A percentile compares a stretch with the other conserved stretches of the same genome.
Evolutionary conservation across 371 early-diverging fungal species (phyloP).

Genomic region (Lichtheimia hyalospora): DNA sequence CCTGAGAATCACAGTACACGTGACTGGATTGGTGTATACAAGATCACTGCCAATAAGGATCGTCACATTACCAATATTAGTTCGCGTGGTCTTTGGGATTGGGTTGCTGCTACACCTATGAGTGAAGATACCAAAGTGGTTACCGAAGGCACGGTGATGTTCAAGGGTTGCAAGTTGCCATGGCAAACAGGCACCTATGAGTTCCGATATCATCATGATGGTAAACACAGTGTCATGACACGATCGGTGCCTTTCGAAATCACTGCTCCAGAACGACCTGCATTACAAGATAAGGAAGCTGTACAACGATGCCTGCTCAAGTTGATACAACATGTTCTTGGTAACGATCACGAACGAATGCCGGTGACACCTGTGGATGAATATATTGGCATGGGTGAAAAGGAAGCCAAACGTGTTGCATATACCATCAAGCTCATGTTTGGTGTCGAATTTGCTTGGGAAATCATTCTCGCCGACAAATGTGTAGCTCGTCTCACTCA

Average conservation of each 20-base stretch:
- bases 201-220: conserved; percentile 86
- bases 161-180: conserved; percentile 67
- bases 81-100: conserved; percentile 71
- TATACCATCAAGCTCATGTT: conserved; percentile 78
- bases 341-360: conserved; percentile 52
- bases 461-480: conserved; percentile 68
- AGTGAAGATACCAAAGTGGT: conserved; percentile 16
- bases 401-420: conserved; percentile 73
- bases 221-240: conserved; percentile 83
- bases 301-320: conserved; percentile 29
- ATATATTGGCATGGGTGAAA: conserved; percentile 65
- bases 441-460: conserved; percentile 87
- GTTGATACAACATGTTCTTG: conserved; percentile 36
- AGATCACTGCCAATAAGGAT: conserved; percentile 69
- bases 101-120: conserved; percentile 16
- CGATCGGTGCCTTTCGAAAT: conserved; percentile 80
- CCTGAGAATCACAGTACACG: conserved; percentile 66
- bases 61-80: conserved; percentile 71
- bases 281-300: conserved; percentile 12
- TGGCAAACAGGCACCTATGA: conserved; percentile 89
- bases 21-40: conserved; percentile 95
- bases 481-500: conserved; percentile 46
- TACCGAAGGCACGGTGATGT: conserved; percentile 47
- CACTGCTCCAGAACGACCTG: conserved; percentile 11
- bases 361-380: conserved; percentile 56